Percentiles rank a stretch among this genome's conserved stretches.
Conservation (phyloP, 2,329 filamentous ascomycete species). For the Nigrospora sphaerica region DNA sequence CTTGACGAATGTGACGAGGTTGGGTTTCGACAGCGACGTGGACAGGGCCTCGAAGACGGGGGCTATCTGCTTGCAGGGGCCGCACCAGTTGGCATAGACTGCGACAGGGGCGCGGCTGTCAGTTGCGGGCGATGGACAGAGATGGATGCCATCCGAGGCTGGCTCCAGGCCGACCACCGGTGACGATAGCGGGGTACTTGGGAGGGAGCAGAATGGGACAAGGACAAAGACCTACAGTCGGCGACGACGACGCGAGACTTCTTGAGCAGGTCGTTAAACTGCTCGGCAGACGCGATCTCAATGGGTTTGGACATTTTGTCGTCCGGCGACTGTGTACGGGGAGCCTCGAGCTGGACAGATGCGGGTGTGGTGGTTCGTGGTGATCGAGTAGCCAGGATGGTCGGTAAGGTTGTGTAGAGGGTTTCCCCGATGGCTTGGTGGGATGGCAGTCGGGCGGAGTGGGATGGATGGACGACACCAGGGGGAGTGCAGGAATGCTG, state of each 20-base stretch:
- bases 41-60: slow-evolving; percentile 78
- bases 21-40: slow-evolving; percentile 59
- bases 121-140: slow-evolving; percentile 2
- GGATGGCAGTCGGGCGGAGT: no score
- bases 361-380: slow-evolving; percentile 1
- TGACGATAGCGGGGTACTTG: slow-evolving; percentile 20
- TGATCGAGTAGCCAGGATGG: background rate
- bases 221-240: slow-evolving; percentile 62
- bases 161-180: no score
- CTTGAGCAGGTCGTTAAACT: slow-evolving; percentile 62
- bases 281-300: slow-evolving; percentile 46
- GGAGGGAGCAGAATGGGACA: background rate
- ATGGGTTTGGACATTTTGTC: slow-evolving; percentile 35
- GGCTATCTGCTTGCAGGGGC: slow-evolving; percentile 75
- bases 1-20: slow-evolving; percentile 76
- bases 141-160: no score
- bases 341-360: background rate
- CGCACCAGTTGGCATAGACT: slow-evolving; percentile 89
- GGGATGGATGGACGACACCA: no score
- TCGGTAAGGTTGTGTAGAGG: no score
- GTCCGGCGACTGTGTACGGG: background rate
- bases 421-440: no score
- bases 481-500: no score
- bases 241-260: slow-evolving; percentile 75
- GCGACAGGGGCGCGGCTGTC: background rate